phyloP scores from a whole-genome alignment of 306 rosid species.

The Abrus precatorius region DNA sequence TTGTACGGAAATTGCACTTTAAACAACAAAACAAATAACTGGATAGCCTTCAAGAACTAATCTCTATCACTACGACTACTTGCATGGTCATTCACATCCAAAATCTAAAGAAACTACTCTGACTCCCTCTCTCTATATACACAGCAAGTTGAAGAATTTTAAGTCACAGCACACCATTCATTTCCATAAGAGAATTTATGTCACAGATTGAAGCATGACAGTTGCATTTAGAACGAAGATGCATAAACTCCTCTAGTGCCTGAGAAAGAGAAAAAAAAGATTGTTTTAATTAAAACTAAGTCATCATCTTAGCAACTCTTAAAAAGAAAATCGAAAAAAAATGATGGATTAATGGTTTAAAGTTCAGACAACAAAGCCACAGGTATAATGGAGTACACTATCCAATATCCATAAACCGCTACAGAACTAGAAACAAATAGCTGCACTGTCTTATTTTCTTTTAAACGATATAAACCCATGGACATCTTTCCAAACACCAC shows the following conservation, averaged over 20 bases:
- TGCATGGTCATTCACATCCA: constrained; percentile 18
- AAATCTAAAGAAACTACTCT: background rate
- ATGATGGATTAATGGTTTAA: no score
- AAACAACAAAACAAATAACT: background rate
- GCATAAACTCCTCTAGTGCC: background rate
- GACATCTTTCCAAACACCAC: background rate
- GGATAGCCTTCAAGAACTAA: background rate
- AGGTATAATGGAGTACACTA: background rate
- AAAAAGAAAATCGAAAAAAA: no score
- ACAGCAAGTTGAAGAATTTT: constrained; percentile 5
- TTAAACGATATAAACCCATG: no score
- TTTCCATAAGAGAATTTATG: background rate
- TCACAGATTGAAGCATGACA: background rate
- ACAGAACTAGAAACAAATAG: background rate
- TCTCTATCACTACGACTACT: constrained; percentile 9
- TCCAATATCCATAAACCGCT: background rate
- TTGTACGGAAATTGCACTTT: background rate
- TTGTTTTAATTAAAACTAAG: no score
- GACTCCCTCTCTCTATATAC: background rate
- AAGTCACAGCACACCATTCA: constrained; percentile 13
- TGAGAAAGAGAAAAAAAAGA: background rate
- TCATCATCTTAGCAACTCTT: no score
- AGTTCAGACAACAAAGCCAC: background rate
- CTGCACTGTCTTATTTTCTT: background rate
- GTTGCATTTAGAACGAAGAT: background rate